Base-by-base conservation (phyloP, 1,284 basidiomycete species). In the Erythrobasidium hasegawianum region DNA sequence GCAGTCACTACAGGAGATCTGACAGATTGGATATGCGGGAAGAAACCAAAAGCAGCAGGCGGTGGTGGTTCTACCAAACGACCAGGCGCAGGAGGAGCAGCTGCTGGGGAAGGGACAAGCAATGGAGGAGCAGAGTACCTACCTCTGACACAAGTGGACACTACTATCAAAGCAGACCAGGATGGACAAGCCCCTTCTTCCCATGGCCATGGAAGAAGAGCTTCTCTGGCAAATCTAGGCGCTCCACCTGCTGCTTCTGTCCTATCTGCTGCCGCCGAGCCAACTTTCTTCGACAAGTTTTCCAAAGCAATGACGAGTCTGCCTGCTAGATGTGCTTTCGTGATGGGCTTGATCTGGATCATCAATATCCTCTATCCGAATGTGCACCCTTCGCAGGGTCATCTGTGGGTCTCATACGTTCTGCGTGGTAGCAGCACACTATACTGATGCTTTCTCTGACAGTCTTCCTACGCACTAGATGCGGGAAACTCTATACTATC, bases 1-100 rank as follows among this genome's bases (percentile, higher is more conserved):
- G 84, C 88, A 8, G 82, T 83, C 70, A 88, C 89, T 8, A 89
- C 87, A 0, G 84, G 84, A n/a, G 82, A 86, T 64, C 78, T 92
- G 66, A 89, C 90, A 3, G 80, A 79, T 57, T 85, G 84, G 81
- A 81, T 90, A 57, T 89, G 89, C 69, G 78, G 80, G 38, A 75
- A 77, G 67, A 73, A 73, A 66, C 47, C 49, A 10, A 67, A 67
- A 45, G 22, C n/a, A 5, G 8, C 43, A n/a, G 2, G 9, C n/a
- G n/a, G n/a, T n/a, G n/a, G n/a, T n/a, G n/a, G n/a, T 20, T 2
- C 26, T 7, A n/a, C 16, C 13, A 57, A 57, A 22, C 13, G 18
- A 13, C 11, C 26, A 24, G 33, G 2, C 27, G 55, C 26, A 29
- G 29, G 5, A 13, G 29, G 4, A 33, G 5, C 18, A 33, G 18